Evolutionary conservation across 345 rosid species (phyloP), one percentile per base, ranked within the genome.

Genomic region (Eucalyptus curtisii): DNA sequence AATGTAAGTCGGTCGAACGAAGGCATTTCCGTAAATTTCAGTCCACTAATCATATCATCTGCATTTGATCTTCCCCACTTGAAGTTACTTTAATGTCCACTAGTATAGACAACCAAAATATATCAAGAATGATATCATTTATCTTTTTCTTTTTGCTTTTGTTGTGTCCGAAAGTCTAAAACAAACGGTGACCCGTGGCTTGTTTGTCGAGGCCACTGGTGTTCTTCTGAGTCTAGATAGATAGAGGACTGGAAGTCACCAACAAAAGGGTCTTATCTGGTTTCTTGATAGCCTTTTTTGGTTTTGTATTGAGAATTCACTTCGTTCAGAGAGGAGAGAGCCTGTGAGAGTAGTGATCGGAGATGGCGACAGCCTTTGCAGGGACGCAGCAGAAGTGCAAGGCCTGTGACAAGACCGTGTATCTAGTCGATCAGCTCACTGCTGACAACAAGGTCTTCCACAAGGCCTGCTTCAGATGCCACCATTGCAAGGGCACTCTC

Each of bases 401-500:
- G 90, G 93, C 95, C 16, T 93, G 95, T 42, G 94, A 93, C 48
- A 93, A 93, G 91, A 93, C 95, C 25, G 95, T 93, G 27, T 92
- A 93, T 89, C 89, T 92, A 87, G 94, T 93, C 49, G 95, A 93
- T 88, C 92, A 91, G 86, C 92, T 92, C 40, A 91, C 95, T 61
- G 92, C 95, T 88, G 95, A 93, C 55, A 90, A 89, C 91, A 91
- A 90, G 86, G 90, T 92, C 50, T 93, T 89, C 86, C 94, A 93
- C 89, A 93, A 91, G 90, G 92, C 95, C 86, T 92, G 95, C 86
- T 93, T 93, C 89, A 91, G 94, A 87, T 93, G 95, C 88, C 92
- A 93, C 91, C 95, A 93, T 88, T 93, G 95, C 92, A 93, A 92
- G 90, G 89, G 94, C 55, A 93, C 95, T 87, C 94, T 93, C 53